Percentiles rank a stretch among this genome's conserved stretches.
Evolutionary conservation across 2,329 filamentous ascomycete genomes (phyloP).

Genomic region (Amphichorda felina): DNA sequence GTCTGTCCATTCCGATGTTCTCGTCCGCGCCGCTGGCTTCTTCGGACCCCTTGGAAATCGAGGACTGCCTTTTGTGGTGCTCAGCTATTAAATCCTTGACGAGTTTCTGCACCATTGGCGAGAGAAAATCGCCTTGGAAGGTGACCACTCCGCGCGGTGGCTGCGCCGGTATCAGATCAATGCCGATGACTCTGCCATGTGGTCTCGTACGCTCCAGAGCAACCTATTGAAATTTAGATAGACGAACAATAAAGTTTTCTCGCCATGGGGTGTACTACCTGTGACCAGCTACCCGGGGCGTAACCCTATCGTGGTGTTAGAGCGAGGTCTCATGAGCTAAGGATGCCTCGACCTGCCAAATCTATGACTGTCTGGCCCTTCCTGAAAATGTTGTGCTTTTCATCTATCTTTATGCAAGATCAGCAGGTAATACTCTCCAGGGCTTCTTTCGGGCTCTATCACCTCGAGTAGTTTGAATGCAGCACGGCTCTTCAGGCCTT

Average conservation of each 20-base stretch:
- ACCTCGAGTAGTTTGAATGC: slow-evolving; percentile 90
- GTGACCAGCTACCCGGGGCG: slow-evolving; percentile 63
- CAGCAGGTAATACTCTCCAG: no score
- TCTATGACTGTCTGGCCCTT: slow-evolving; percentile 80
- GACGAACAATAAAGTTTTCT: no score
- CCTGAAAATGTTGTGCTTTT: slow-evolving; percentile 68
- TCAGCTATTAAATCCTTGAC: slow-evolving; percentile 65
- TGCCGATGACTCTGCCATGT: slow-evolving; percentile 70
- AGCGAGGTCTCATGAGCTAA: not conserved
- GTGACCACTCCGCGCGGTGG: slow-evolving; percentile 86
- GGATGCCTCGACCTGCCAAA: slow-evolving; percentile 41
- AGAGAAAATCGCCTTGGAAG: slow-evolving; percentile 90
- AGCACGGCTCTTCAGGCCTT: slow-evolving; percentile 77
- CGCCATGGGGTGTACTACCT: no score
- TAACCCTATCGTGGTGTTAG: slow-evolving; percentile 44
- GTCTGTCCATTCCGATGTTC: slow-evolving; percentile 21
- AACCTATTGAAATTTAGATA: slow-evolving; percentile 39
- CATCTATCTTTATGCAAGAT: slow-evolving; percentile 53
- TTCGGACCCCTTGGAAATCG: not conserved
- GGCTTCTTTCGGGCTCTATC: slow-evolving; percentile 6
- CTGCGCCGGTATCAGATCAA: slow-evolving; percentile 87
- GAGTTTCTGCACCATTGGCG: slow-evolving; percentile 58
- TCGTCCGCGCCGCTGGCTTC: slow-evolving; percentile 5
- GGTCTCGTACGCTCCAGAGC: slow-evolving; percentile 70
- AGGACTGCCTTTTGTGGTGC: not conserved